phyloP scores from a whole-genome alignment of 2,329 filamentous ascomycete genomes.

The Volutella citrinella region DNA sequence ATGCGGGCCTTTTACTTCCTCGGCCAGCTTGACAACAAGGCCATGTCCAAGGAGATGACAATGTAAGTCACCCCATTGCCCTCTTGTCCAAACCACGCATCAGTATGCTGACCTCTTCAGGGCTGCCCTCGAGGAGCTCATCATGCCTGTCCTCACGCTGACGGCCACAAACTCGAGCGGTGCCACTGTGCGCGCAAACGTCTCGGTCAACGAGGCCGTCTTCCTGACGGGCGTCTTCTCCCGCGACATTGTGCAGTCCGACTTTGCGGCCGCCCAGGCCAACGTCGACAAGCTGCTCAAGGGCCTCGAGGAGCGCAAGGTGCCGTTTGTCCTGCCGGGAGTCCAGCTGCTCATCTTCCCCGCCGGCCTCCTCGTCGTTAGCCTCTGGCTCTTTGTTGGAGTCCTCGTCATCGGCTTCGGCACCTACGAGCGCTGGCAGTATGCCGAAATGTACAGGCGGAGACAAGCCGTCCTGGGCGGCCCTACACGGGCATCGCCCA shows the following conservation, averaged over 20 bases:
- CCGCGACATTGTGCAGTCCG: constrained; percentile 50
- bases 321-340: constrained; percentile 68
- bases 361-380: constrained; percentile 64
- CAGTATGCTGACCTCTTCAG: constrained; percentile 32
- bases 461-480: constrained; percentile 18
- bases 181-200: constrained; percentile 55
- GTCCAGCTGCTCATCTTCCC: constrained; percentile 67
- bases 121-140: constrained; percentile 56
- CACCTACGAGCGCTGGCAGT: constrained; percentile 64
- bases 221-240: constrained; percentile 72
- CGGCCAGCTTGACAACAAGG: constrained; percentile 60
- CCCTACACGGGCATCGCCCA: too few relatives aligned
- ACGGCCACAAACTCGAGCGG: constrained; percentile 53
- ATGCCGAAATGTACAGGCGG: constrained; percentile 60
- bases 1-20: constrained; percentile 67
- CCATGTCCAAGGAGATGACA: constrained; percentile 54
- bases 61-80: constrained; percentile 49
- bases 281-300: constrained; percentile 47
- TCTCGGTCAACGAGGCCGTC: constrained; percentile 67
- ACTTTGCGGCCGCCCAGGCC: constrained; percentile 44
- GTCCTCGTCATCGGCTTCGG: constrained; percentile 59
- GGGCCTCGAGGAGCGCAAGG: constrained; percentile 47
- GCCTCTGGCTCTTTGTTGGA: constrained; percentile 59
- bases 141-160: constrained; percentile 68
- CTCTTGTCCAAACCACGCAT: constrained; percentile 11